These are phyloP conservation scores for Handroanthus guayacan DNA, from an alignment of 257 asterid species.

Conservation along the genomic window DNA sequence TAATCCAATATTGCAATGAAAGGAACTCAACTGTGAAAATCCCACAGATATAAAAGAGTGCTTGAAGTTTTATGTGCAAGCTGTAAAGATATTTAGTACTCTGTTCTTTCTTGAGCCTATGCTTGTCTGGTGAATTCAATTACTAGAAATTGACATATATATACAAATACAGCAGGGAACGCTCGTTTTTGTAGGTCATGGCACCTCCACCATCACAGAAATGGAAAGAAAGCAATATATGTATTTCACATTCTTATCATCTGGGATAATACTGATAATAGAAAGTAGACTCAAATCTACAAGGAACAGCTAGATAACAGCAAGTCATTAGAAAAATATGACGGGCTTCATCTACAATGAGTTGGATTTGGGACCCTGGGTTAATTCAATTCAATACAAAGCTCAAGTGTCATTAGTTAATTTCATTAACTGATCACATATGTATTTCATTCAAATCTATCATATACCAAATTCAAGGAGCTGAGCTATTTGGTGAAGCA, in stretches of 20 bases:
- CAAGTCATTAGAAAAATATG: conserved; percentile 4
- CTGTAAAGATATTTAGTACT: not conserved
- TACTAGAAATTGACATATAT: not conserved
- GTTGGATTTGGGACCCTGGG: not conserved
- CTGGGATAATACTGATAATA: not conserved
- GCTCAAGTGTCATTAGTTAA: not conserved
- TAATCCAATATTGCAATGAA: conserved; percentile 22
- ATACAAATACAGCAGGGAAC: not conserved
- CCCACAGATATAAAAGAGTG: not conserved
- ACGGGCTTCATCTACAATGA: not conserved
- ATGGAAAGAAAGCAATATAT: not conserved
- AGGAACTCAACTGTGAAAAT: conserved; percentile 13
- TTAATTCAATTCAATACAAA: not conserved
- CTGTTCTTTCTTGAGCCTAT: not conserved
- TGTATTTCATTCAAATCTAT: not conserved
- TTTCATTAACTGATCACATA: not conserved
- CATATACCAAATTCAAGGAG: conserved; percentile 9
- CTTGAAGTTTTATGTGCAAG: not conserved
- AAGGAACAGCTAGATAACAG: not conserved
- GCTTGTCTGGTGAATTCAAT: conserved; percentile 2
- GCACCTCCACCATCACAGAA: not conserved
- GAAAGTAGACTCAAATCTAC: conserved; percentile 1
- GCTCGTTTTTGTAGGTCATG: not conserved
- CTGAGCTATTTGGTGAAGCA: conserved; percentile 21
- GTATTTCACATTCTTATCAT: conserved; percentile 11